Evolutionary conservation across 163 green algal species (phyloP).

Genomic region (Chlorella variabilis): DNA sequence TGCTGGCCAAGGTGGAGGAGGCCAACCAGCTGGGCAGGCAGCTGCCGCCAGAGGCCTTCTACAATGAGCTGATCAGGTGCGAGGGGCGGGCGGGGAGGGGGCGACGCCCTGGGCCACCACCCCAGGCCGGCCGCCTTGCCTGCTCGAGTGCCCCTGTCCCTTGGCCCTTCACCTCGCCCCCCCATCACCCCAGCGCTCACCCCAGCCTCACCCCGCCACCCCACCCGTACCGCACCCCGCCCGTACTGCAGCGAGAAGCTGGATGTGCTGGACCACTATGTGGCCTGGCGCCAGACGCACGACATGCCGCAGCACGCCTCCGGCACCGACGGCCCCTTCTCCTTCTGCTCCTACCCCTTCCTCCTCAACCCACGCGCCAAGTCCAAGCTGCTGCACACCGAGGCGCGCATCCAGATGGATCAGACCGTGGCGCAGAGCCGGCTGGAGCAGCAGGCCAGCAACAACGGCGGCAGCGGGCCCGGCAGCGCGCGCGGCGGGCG

Average conservation of each 20-base stretch:
- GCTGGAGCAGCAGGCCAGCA: conserved; percentile 48
- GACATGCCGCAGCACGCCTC: conserved; percentile 68
- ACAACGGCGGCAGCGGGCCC: conserved; percentile 22
- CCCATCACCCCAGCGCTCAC: too few species aligned
- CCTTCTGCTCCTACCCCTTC: conserved; percentile 95
- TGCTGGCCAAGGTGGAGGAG: conserved; percentile 85
- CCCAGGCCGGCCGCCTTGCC: too few species aligned
- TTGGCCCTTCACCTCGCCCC: too few species aligned
- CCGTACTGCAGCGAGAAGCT: conserved; percentile 81
- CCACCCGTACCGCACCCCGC: neutral
- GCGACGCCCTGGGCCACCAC: too few species aligned
- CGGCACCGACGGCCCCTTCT: conserved; percentile 85
- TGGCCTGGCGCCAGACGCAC: conserved; percentile 90
- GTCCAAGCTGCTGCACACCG: conserved; percentile 91
- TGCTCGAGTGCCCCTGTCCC: too few species aligned
- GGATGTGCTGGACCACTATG: conserved; percentile 94
- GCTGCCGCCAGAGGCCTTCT: conserved; percentile 91
- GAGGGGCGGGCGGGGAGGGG: too few species aligned
- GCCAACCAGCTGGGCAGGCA: conserved; percentile 77
- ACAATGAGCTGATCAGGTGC: conserved; percentile 93
- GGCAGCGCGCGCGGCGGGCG: neutral
- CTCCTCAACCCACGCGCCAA: conserved; percentile 91
- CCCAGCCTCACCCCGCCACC: too few species aligned
- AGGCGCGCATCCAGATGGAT: conserved; percentile 93
- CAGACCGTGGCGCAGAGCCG: conserved; percentile 61